Conservation (phyloP, 176 grass and related monocot species). For the Miscanthus lutarioriparius region DNA sequence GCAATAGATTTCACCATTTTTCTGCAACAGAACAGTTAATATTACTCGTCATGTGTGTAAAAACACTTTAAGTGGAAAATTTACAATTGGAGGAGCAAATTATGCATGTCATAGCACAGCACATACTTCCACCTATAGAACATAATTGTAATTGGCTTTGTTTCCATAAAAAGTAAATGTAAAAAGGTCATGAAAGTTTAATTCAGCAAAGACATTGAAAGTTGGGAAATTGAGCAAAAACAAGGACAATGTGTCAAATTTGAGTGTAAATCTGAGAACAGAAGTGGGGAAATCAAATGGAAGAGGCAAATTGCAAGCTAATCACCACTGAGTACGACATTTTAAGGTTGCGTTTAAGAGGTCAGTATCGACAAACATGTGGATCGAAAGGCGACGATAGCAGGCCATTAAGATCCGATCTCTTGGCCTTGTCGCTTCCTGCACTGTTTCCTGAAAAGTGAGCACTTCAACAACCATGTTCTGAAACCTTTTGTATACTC, state of each 20-base stretch:
- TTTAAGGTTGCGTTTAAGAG: conserved; percentile 28
- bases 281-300: not conserved
- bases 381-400: not conserved
- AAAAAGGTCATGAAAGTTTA: conserved; percentile 3
- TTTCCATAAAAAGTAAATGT: not conserved
- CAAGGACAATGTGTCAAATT: not conserved
- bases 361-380: conserved; percentile 28
- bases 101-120: conserved; percentile 2
- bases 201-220: not conserved
- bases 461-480: conserved; percentile 20
- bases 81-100: conserved; percentile 16
- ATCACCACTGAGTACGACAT: not conserved
- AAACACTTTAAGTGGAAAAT: not conserved
- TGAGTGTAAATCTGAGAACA: not conserved
- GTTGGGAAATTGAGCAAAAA: not conserved
- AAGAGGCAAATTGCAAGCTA: not conserved
- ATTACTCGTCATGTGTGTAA: not conserved
- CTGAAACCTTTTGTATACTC: not conserved
- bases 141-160: not conserved
- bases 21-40: conserved; percentile 46
- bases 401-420: not conserved
- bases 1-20: conserved; percentile 66
- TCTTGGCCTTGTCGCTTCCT: conserved; percentile 13
- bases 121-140: conserved; percentile 11
- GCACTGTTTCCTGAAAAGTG: conserved; percentile 21